Percentiles rank a stretch among this genome's conserved stretches.
phyloP scores from a whole-genome alignment of 495 filamentous ascomycete species.

The Amphirosellinia nigrospora region DNA sequence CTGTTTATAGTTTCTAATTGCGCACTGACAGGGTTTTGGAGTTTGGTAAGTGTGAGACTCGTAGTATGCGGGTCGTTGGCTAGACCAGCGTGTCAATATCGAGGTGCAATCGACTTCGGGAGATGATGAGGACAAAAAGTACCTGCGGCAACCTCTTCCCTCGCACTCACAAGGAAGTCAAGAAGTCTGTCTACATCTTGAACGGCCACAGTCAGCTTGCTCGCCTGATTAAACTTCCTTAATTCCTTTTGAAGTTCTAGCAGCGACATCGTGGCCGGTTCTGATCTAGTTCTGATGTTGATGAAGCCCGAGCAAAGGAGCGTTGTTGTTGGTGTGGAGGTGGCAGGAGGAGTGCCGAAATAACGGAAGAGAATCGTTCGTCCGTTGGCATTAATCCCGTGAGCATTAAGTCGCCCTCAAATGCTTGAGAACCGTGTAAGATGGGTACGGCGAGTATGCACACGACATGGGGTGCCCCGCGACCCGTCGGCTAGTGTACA shows the following conservation, averaged over 20 bases:
- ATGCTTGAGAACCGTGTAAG: background rate
- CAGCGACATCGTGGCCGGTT: constrained; percentile 31
- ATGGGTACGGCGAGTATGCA: background rate
- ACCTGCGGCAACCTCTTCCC: constrained; percentile 73
- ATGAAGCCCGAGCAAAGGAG: background rate
- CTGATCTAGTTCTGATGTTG: background rate
- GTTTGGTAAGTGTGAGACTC: constrained; percentile 74
- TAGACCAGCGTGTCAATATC: constrained; percentile 20
- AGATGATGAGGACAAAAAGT: constrained; percentile 22
- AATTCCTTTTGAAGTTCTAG: constrained; percentile 71
- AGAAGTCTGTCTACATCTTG: constrained; percentile 82
- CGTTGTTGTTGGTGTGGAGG: background rate
- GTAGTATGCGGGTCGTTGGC: constrained; percentile 71
- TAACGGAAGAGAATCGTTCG: background rate
- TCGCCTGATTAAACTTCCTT: constrained; percentile 67
- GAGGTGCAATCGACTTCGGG: background rate
- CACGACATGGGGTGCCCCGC: constrained; percentile 20
- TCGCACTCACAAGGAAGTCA: constrained; percentile 72
- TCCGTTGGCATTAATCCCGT: background rate
- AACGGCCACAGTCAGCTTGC: constrained; percentile 74
- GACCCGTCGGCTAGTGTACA: constrained; percentile 17
- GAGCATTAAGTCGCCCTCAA: background rate
- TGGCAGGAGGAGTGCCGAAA: background rate
- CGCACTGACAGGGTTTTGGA: constrained; percentile 80
- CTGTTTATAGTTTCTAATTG: constrained; percentile 79